phyloP scores from a whole-genome alignment of 148 eudicot genomes.

The Fagopyrum tataricum region DNA sequence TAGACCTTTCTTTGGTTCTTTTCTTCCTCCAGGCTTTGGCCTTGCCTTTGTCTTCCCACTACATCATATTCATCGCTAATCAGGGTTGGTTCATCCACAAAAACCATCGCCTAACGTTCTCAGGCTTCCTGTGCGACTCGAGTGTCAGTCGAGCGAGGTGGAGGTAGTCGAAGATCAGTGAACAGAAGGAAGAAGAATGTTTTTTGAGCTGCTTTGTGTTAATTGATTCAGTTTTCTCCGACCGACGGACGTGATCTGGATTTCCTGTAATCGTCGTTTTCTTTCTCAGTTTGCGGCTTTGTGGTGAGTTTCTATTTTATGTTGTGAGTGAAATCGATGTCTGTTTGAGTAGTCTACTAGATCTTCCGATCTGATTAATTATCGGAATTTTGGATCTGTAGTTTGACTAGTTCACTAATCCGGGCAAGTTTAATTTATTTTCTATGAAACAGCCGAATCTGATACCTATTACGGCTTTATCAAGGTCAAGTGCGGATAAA shows the following conservation, averaged over 20 bases:
- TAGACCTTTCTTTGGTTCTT: neutral
- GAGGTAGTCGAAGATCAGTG: neutral
- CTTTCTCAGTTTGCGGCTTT: neutral
- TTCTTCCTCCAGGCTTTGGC: slow-evolving; percentile 2
- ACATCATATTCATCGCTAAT: neutral
- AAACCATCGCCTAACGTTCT: neutral
- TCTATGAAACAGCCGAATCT: neutral
- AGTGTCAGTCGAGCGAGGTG: neutral
- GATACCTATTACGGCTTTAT: neutral
- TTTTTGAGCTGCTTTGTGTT: neutral
- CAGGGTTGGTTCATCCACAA: neutral
- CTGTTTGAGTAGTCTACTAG: slow-evolving; percentile 1
- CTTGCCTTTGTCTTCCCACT: slow-evolving; percentile 1
- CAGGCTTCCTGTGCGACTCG: neutral
- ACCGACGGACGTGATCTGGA: neutral
- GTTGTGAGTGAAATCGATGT: neutral
- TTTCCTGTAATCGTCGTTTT: neutral
- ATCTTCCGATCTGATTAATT: neutral
- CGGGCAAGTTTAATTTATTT: neutral
- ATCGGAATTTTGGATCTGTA: neutral
- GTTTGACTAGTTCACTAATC: neutral
- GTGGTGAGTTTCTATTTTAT: neutral
- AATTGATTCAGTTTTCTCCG: neutral
- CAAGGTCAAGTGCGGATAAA: neutral
- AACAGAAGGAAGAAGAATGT: neutral